These are phyloP conservation scores for Hansfordia pulvinata DNA, from an alignment of 2,329 filamentous ascomycete species.

Conservation along the genomic window DNA sequence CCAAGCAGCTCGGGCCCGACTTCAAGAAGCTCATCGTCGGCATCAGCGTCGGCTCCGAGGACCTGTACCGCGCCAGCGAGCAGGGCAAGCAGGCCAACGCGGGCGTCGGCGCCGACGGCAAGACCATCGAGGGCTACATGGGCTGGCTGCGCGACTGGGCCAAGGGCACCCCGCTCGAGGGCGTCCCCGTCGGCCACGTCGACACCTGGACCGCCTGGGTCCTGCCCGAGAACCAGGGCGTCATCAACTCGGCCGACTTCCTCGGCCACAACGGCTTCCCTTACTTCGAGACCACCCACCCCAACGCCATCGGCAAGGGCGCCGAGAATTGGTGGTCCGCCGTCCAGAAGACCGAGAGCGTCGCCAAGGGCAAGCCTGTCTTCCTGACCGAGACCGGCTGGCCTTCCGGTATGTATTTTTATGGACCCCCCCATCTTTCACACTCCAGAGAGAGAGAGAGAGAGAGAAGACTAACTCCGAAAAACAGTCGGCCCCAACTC, in stretches of 20 bases:
- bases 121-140: conserved; percentile 14
- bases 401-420: conserved; percentile 11
- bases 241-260: conserved; percentile 11
- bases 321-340: conserved; percentile 13
- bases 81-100: conserved; percentile 12
- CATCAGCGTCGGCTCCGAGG: conserved; percentile 17
- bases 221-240: conserved; percentile 12
- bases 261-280: conserved; percentile 16
- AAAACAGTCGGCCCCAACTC: conserved; percentile 12
- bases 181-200: conserved; percentile 15
- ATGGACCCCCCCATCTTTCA: not conserved
- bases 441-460: not conserved
- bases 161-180: conserved; percentile 10
- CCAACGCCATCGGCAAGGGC: conserved; percentile 13
- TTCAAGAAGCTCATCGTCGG: conserved; percentile 14
- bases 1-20: conserved; percentile 7
- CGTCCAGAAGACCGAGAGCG: conserved; percentile 11
- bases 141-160: conserved; percentile 14
- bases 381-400: conserved; percentile 17
- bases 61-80: conserved; percentile 14
- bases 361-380: conserved; percentile 14
- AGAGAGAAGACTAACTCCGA: too few relatives aligned
- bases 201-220: conserved; percentile 18
- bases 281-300: conserved; percentile 14
- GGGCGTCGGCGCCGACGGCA: conserved; percentile 11